phyloP scores from a whole-genome alignment of 1,139 yeast species.

The Zygoascus sp. region DNA sequence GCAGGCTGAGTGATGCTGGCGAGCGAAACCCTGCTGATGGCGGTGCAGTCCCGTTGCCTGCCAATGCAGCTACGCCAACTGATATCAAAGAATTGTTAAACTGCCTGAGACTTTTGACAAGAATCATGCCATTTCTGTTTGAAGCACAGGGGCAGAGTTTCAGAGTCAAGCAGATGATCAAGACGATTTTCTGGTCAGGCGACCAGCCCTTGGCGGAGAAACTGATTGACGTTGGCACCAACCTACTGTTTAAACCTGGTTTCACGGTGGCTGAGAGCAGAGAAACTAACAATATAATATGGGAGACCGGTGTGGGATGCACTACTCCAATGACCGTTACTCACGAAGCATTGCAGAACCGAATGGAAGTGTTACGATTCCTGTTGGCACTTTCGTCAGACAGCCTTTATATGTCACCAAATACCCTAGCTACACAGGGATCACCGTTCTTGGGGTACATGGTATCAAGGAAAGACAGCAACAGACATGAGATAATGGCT shows the following conservation, averaged over 20 bases:
- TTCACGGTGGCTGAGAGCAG: conserved; percentile 48
- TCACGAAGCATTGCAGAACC: conserved; percentile 52
- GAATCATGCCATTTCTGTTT: conserved; percentile 62
- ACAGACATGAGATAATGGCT: conserved; percentile 40
- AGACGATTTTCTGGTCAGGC: conserved; percentile 45
- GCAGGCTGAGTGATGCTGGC: conserved; percentile 26
- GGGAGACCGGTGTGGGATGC: conserved; percentile 80
- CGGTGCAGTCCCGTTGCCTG: not conserved
- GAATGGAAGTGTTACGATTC: conserved; percentile 63
- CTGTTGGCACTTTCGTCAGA: conserved; percentile 61
- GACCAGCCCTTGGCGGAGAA: conserved; percentile 46
- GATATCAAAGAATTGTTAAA: conserved; percentile 43
- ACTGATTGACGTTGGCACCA: conserved; percentile 45
- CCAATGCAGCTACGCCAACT: conserved; percentile 11
- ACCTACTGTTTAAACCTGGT: conserved; percentile 54
- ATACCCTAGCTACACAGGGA: conserved; percentile 47
- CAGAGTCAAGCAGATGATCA: conserved; percentile 36
- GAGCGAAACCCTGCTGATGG: not conserved
- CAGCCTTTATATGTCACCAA: conserved; percentile 50
- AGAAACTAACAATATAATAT: conserved; percentile 35
- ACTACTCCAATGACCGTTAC: conserved; percentile 42
- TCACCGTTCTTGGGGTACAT: conserved; percentile 56
- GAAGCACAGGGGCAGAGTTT: conserved; percentile 36
- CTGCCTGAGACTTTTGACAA: conserved; percentile 61
- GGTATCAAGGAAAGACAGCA: conserved; percentile 50